phyloP scores from a whole-genome alignment of 106 monocot species.

The Allium cepa region DNA sequence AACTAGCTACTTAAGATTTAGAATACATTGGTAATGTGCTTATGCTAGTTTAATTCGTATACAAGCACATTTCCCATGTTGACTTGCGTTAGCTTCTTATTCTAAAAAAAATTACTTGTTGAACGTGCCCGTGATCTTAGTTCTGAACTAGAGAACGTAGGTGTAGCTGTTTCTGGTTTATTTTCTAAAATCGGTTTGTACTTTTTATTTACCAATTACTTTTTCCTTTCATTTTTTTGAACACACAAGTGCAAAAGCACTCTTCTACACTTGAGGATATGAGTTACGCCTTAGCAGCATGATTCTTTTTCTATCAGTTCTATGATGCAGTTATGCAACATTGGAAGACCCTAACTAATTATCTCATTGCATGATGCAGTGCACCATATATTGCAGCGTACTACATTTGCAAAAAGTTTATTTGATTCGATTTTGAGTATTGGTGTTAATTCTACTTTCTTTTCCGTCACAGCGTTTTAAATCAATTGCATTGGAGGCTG shows the following conservation, averaged over 20 bases:
- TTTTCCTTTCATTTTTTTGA: slow-evolving; percentile 13
- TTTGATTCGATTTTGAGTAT: background rate
- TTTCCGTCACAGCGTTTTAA: too few species aligned
- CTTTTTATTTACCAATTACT: background rate
- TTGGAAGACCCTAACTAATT: too few species aligned
- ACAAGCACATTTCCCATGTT: background rate
- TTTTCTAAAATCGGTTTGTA: slow-evolving; percentile 88
- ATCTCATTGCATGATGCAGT: too few species aligned
- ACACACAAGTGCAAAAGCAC: slow-evolving; percentile 62
- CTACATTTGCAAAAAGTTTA: too few species aligned
- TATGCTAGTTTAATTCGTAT: background rate
- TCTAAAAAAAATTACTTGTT: slow-evolving; percentile 78
- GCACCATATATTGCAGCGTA: too few species aligned
- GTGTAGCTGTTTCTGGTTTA: slow-evolving; percentile 84
- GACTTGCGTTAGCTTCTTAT: slow-evolving; percentile 1
- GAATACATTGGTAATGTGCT: too few species aligned
- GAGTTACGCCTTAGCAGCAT: too few species aligned
- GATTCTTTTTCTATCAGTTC: too few species aligned
- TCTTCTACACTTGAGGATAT: slow-evolving; percentile 74
- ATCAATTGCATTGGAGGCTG: slow-evolving; percentile 67
- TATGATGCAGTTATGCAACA: too few species aligned
- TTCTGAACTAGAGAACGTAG: slow-evolving; percentile 76
- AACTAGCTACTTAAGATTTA: too few species aligned
- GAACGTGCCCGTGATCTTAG: slow-evolving; percentile 77
- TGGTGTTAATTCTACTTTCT: slow-evolving; percentile 4